phyloP scores from a whole-genome alignment of 208 protist genomes.

The Sergeia podlipaevii region DNA sequence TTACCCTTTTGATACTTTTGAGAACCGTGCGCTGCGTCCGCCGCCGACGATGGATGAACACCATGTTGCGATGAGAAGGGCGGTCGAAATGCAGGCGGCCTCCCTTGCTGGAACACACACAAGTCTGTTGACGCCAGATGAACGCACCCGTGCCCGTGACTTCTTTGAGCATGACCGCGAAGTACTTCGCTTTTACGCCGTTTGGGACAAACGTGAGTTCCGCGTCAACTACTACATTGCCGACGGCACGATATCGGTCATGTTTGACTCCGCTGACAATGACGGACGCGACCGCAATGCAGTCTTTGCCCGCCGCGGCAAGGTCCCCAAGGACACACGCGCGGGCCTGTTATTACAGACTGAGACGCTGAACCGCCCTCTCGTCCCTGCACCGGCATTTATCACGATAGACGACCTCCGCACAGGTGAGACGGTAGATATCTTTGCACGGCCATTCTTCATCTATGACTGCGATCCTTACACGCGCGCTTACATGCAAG shows the following conservation, averaged over 20 bases:
- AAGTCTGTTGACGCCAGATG: slow-evolving; percentile 72
- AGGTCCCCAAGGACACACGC: slow-evolving; percentile 72
- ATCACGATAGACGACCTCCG: slow-evolving; percentile 75
- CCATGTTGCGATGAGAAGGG: slow-evolving; percentile 76
- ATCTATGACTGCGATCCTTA: slow-evolving; percentile 94
- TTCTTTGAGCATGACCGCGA: slow-evolving; percentile 95
- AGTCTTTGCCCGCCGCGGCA: slow-evolving; percentile 85
- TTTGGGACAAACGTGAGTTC: slow-evolving; percentile 92
- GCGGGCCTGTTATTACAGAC: slow-evolving; percentile 25
- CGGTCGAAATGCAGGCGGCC: slow-evolving; percentile 75
- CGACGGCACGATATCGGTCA: slow-evolving; percentile 93
- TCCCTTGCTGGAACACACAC: slow-evolving; percentile 60
- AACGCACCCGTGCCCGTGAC: slow-evolving; percentile 63
- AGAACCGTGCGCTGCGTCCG: slow-evolving; percentile 19
- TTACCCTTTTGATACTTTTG: slow-evolving; percentile 85
- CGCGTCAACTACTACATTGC: slow-evolving; percentile 96
- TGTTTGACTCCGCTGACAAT: slow-evolving; percentile 89
- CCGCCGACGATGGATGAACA: slow-evolving; percentile 45
- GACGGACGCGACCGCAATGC: slow-evolving; percentile 93
- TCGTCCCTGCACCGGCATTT: slow-evolving; percentile 29
- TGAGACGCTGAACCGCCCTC: slow-evolving; percentile 71
- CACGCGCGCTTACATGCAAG: slow-evolving; percentile 85
- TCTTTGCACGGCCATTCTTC: slow-evolving; percentile 82
- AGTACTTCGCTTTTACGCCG: slow-evolving; percentile 94
- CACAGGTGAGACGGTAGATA: slow-evolving; percentile 73